A percentile compares a stretch with the other conserved stretches of the same genome.
Conservation (phyloP, 225 moss, liverwort and hornwort genomes). For the Straminergon stramineum region DNA sequence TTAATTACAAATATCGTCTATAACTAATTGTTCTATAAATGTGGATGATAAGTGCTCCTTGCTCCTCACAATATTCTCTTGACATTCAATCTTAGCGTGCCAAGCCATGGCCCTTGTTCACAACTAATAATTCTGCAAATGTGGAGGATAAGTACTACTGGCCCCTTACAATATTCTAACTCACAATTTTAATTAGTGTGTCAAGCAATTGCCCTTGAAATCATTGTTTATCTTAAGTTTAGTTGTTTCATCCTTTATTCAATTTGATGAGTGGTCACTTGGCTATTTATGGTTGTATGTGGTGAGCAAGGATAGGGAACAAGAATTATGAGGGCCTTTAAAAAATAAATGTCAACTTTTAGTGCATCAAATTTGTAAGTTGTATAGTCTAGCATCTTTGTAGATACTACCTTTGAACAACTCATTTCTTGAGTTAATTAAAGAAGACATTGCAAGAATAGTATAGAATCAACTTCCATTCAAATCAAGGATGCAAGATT, state of each 20-base stretch:
- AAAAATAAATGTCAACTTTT: neutral
- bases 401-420: rapidly evolving
- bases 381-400: neutral
- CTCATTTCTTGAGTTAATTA: neutral
- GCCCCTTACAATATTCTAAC: no score
- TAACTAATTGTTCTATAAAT: neutral
- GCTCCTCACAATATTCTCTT: no score
- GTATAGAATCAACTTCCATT: rapidly evolving
- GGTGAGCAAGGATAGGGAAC: rapidly evolving
- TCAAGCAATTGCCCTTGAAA: neutral
- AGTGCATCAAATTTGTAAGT: neutral
- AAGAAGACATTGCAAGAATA: neutral
- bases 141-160: no score
- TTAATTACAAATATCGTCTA: neutral
- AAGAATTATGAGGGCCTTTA: neutral
- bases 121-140: no score
- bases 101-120: neutral
- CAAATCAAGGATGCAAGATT: neutral
- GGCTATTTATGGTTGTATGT: neutral
- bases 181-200: no score
- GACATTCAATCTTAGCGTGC: no score
- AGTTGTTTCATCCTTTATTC: neutral
- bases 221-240: neutral
- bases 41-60: neutral
- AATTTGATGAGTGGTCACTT: neutral